Evolutionary conservation across 805 yeast species (phyloP), one percentile per base, ranked within the genome.

Genomic region (Lipomyces kockii): DNA sequence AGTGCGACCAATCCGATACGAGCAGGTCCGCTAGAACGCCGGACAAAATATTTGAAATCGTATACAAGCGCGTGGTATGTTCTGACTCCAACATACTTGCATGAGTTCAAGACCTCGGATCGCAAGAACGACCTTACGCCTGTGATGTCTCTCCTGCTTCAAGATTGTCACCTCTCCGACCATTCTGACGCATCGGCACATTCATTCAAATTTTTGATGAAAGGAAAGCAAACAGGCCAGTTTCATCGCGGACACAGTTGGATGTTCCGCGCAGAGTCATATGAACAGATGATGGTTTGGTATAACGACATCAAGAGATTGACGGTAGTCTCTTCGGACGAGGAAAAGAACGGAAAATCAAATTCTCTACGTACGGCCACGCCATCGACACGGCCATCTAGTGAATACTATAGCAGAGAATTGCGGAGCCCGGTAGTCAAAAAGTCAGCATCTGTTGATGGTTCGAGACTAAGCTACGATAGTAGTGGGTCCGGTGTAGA

Each of bases 11-110:
- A 78, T 62, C 88, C 86, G 71, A 83, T 93, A 51, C 85, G 91
- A 63, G 85, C 92, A 12, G 97, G 98, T 2, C 85, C 83, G 71
- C 82, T 94, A 70, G 98, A 95, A 78, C 85, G 97, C 78, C 85
- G 97, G 74, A 91, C 98, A 6, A 94, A 94, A 82, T 93, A 87
- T 77, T 82, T 95, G 71, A 93, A 93, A 81, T 89, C 94, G n/a
- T 95, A 92, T 78, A 86, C 97, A 3, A 85, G 87, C 70, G 97
- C 95, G 2, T 95, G 90, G 87, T 95, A 92, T 76, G 97, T 94
- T 22, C 82, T 94, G 72, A 92, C 99, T 2, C 90, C 97, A 39
- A 87, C 88, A 65, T 92, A 86, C 74, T 80, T 94, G 64, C 98
- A 95, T 77, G 99, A 94, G 80, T 91, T 94, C 80, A 93, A 92